Conservation (phyloP, 2,329 filamentous ascomycete species). For the Annulohypoxylon truncatum region DNA sequence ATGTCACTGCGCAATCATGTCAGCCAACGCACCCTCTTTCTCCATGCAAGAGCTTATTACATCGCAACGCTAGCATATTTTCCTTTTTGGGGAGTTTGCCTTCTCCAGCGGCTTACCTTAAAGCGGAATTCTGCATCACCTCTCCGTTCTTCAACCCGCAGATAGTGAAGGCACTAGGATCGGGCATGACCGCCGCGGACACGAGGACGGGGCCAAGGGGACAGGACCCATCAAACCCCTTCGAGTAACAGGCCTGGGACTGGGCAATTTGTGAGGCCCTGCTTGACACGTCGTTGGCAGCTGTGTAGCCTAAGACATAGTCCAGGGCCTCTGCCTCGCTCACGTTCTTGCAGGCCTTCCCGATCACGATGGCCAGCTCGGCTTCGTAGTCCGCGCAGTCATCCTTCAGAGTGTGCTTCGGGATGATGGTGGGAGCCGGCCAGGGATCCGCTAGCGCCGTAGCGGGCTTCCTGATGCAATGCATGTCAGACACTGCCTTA, state of each 20-base stretch:
- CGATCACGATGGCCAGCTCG: constrained; percentile 68
- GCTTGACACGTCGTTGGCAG: constrained; percentile 72
- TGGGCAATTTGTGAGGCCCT: constrained; percentile 66
- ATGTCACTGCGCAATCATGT: constrained; percentile 48
- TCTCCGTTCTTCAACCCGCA: constrained; percentile 62
- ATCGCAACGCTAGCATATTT: not conserved
- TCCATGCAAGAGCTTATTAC: constrained; percentile 33
- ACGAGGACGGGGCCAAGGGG: constrained; percentile 66
- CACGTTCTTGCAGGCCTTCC: constrained; percentile 63
- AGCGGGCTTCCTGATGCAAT: constrained; percentile 59
- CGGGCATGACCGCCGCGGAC: constrained; percentile 55
- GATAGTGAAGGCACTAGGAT: constrained; percentile 56
- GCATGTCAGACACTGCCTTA: constrained; percentile 32
- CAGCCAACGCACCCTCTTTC: constrained; percentile 2
- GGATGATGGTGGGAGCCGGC: constrained; percentile 62
- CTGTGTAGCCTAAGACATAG: constrained; percentile 73
- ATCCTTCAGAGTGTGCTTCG: constrained; percentile 63
- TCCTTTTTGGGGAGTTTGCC: not conserved
- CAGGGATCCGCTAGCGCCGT: constrained; percentile 66
- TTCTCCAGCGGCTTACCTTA: constrained; percentile 43
- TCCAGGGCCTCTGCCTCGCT: constrained; percentile 67
- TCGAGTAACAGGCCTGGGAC: constrained; percentile 68
- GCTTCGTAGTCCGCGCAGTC: constrained; percentile 70
- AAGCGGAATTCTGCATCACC: constrained; percentile 59
- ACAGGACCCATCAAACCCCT: constrained; percentile 68